These are phyloP conservation scores for Suillus subalutaceus DNA, from an alignment of 768 basidiomycete species.

Conservation along the genomic window DNA sequence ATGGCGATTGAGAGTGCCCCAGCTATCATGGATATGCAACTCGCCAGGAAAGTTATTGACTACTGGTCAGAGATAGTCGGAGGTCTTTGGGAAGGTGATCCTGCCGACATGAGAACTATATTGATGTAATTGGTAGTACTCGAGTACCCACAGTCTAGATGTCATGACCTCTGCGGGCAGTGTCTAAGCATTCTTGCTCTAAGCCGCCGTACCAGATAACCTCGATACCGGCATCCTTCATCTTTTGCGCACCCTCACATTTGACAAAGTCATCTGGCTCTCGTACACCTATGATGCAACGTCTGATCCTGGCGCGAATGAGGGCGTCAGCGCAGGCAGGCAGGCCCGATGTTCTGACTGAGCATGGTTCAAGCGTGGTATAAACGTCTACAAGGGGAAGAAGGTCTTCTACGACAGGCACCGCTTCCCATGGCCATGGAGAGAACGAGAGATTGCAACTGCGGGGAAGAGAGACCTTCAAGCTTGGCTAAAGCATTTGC, in stretches of 20 bases:
- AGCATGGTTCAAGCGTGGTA: constrained; percentile 97
- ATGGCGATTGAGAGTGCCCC: constrained; percentile 26
- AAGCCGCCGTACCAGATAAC: constrained; percentile 76
- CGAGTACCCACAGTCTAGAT: constrained; percentile 5
- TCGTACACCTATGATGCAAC: constrained; percentile 86
- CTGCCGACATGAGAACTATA: not conserved
- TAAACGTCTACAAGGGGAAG: constrained; percentile 75
- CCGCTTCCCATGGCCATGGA: constrained; percentile 12
- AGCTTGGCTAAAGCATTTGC: constrained; percentile 88
- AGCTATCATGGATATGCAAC: constrained; percentile 17
- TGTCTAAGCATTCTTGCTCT: constrained; percentile 78
- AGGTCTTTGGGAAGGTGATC: not conserved
- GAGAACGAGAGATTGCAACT: constrained; percentile 44
- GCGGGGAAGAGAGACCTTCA: constrained; percentile 40
- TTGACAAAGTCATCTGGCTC: constrained; percentile 95
- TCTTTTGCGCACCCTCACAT: constrained; percentile 81
- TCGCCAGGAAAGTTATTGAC: constrained; percentile 22
- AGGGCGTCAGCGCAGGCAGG: constrained; percentile 86
- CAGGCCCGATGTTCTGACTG: constrained; percentile 83
- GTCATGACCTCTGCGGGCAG: constrained; percentile 66
- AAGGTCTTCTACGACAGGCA: constrained; percentile 43
- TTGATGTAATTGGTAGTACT: not conserved
- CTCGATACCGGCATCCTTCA: constrained; percentile 72
- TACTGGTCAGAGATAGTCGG: constrained; percentile 25
- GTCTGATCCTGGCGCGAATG: constrained; percentile 64